Evolutionary conservation across 257 asterid species (phyloP).

Genomic region (Solanum habrochaites): DNA sequence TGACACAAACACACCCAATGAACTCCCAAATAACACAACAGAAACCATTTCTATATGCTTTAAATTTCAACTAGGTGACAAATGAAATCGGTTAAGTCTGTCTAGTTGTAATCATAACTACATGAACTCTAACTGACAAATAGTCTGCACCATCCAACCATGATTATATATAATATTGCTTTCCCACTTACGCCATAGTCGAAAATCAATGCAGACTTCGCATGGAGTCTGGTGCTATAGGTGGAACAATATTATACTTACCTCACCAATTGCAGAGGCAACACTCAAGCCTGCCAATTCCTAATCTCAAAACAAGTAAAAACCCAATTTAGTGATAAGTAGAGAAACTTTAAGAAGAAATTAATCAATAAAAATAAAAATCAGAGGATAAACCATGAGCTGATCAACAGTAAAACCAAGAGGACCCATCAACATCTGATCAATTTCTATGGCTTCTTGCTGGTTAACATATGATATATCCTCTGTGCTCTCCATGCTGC

Average conservation of each 20-base stretch:
- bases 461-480: conserved; percentile 51
- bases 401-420: conserved; percentile 68
- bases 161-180: neutral
- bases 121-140: neutral
- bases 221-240: neutral
- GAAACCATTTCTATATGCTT: neutral
- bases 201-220: neutral
- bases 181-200: neutral
- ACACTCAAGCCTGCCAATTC: conserved; percentile 25
- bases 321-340: neutral
- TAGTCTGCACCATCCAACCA: neutral
- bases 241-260: neutral
- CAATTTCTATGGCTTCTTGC: conserved; percentile 62
- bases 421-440: conserved; percentile 66
- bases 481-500: conserved; percentile 17
- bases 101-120: neutral
- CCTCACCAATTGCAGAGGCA: conserved; percentile 28
- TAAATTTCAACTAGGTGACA: neutral
- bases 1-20: no score
- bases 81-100: neutral
- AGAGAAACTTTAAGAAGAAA: neutral
- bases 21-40: neutral
- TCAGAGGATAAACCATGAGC: conserved; percentile 37
- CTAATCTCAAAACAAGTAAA: conserved; percentile 2
- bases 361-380: neutral